Evolutionary conservation across 2,329 filamentous ascomycete genomes (phyloP), one percentile per base, ranked within the genome.

Genomic region (Zymoseptoria crescenta): DNA sequence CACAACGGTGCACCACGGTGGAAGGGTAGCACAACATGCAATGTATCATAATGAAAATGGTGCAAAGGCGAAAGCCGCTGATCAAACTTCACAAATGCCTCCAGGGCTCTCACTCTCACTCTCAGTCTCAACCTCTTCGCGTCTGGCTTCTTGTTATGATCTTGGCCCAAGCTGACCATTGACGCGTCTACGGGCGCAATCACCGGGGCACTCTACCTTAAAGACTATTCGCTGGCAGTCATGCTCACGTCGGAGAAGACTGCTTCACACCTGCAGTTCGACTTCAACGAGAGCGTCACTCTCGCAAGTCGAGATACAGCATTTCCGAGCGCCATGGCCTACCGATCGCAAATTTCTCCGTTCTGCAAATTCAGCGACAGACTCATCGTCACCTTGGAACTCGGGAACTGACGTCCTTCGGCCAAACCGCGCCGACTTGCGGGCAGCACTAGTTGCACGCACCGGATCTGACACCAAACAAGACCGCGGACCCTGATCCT

Each of bases 41-140:
- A 61, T 72, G 72, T 73, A 74, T 73, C 71, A 73, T 74, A 74
- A 74, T 72, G 72, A 72, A 67, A 63, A 72, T 72, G 71, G 63
- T 72, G 66, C 70, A 64, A 61, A 66, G 60, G 60, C 64, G 65
- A 63, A 61, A 61, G 64, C 62, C 63, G 65, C 60, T 57, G 61
- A 65, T 69, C 65, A 68, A 59, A 57, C 56, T 59, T 61, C 55
- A 55, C 24, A 58, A 29, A 45, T n/a, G 52, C 30, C 45, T 30
- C 56, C 54, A 20, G n/a, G n/a, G n/a, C n/a, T n/a, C n/a, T n/a
- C n/a, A n/a, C n/a, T n/a, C n/a, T n/a, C n/a, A n/a, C n/a, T 51
- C 49, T 56, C 29, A 9, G 24, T 30, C 10, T 6, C 49, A 16
- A 13, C 13, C 13, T 24, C 13, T 45, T 13, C 35, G 13, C 27